These are phyloP conservation scores for Westerdykella ornata DNA, from an alignment of 2,329 filamentous ascomycete genomes.

Conservation along the genomic window DNA sequence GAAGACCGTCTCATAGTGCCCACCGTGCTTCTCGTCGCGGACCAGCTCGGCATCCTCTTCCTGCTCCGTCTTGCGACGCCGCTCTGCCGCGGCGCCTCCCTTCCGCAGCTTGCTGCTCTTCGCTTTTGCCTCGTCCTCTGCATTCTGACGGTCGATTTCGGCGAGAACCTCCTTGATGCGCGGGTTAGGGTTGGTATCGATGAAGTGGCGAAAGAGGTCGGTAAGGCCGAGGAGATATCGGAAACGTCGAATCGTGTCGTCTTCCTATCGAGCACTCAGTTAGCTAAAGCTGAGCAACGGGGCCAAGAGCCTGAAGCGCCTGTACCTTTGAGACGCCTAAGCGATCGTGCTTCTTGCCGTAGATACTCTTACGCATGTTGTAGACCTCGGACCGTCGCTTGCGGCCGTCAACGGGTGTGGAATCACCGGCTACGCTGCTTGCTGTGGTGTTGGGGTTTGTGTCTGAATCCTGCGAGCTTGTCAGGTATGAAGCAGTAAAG, in stretches of 20 bases:
- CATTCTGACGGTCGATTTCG: constrained; percentile 91
- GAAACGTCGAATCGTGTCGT: constrained; percentile 90
- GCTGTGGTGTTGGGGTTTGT: constrained; percentile 63
- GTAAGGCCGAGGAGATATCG: constrained; percentile 91
- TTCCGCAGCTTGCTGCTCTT: constrained; percentile 73
- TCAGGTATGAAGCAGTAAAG: constrained; percentile 12
- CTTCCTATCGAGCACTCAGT: constrained; percentile 57
- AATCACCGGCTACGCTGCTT: constrained; percentile 79
- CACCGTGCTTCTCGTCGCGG: constrained; percentile 81
- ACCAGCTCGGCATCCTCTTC: constrained; percentile 90
- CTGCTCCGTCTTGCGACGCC: constrained; percentile 84
- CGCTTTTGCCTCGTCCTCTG: constrained; percentile 58
- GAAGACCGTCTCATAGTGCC: constrained; percentile 74
- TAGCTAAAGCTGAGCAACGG: constrained; percentile 4
- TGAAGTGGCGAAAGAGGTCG: constrained; percentile 97
- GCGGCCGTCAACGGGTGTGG: constrained; percentile 61
- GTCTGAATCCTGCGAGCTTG: constrained; percentile 52
- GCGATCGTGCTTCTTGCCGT: constrained; percentile 90
- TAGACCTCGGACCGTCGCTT: constrained; percentile 82
- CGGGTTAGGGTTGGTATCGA: constrained; percentile 93
- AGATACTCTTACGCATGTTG: constrained; percentile 82
- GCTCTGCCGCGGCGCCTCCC: constrained; percentile 72
- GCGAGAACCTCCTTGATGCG: constrained; percentile 89
- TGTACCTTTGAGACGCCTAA: constrained; percentile 85
- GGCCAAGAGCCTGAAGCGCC: constrained; percentile 2